A percentile compares a stretch with the other conserved stretches of the same genome.
Conservation (phyloP, 164 flowering plant species). For the Tinospora cordifolia region DNA sequence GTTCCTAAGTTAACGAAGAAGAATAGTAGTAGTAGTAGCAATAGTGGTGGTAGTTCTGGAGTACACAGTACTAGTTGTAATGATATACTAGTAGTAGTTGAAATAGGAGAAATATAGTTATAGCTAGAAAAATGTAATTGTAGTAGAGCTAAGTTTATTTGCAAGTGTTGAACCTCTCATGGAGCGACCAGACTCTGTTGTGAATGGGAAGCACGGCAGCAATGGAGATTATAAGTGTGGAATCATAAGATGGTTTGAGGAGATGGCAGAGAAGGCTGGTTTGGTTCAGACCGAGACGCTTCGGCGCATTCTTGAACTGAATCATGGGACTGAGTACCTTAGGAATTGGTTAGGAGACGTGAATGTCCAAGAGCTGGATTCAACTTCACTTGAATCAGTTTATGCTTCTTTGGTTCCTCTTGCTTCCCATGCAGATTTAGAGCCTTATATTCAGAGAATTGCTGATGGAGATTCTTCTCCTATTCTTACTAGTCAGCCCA, state of each 20-base stretch:
- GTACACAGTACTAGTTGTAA: too few species aligned
- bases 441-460: constrained; percentile 67
- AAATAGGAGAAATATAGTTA: too few species aligned
- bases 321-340: constrained; percentile 58
- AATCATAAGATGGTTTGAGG: constrained; percentile 59
- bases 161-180: background rate
- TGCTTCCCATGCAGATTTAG: constrained; percentile 58
- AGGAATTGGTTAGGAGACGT: constrained; percentile 48
- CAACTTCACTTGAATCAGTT: constrained; percentile 36
- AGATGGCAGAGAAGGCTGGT: constrained; percentile 41
- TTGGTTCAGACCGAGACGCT: constrained; percentile 54
- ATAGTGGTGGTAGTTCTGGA: too few species aligned
- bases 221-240: constrained; percentile 16
- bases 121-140: too few species aligned
- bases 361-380: constrained; percentile 42
- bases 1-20: background rate
- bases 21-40: too few species aligned
- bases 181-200: constrained; percentile 5
- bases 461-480: constrained; percentile 67
- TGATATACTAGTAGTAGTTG: too few species aligned
- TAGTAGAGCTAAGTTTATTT: too few species aligned
- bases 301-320: constrained; percentile 43
- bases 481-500: constrained; percentile 59
- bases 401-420: constrained; percentile 62
- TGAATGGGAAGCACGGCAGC: constrained; percentile 1